Percentiles rank a stretch among this genome's conserved stretches.
Conservation (phyloP, 306 rosid species). For the Rosa persica region DNA sequence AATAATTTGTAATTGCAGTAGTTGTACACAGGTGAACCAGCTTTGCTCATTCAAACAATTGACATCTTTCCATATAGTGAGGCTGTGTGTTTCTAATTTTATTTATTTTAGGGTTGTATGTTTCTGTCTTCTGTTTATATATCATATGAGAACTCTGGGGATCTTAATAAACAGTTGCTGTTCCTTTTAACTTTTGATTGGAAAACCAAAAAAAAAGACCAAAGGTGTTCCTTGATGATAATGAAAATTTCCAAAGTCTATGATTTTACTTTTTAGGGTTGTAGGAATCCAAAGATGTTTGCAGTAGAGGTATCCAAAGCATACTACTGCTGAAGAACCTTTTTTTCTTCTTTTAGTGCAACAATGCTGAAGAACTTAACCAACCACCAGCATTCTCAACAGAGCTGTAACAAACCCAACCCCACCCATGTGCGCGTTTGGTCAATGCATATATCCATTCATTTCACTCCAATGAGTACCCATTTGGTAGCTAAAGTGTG, state of each 20-base stretch:
- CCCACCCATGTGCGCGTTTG: slow-evolving; percentile 58
- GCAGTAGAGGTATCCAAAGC: slow-evolving; percentile 9
- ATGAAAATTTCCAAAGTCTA: slow-evolving; percentile 7
- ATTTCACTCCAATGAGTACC: slow-evolving; percentile 30
- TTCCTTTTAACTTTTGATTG: neutral
- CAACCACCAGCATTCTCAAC: slow-evolving; percentile 9
- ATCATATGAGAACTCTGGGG: neutral
- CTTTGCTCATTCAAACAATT: slow-evolving; percentile 4
- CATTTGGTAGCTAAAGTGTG: neutral
- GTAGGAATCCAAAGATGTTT: slow-evolving; percentile 46
- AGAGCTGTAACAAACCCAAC: slow-evolving; percentile 27
- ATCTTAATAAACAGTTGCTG: neutral
- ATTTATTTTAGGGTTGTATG: neutral
- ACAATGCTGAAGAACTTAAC: neutral
- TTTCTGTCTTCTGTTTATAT: neutral
- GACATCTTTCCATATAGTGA: neutral
- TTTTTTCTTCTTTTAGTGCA: neutral
- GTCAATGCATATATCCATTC: slow-evolving; percentile 25
- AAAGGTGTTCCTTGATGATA: neutral
- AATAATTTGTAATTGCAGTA: slow-evolving; percentile 1
- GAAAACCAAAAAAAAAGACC: neutral
- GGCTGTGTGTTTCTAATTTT: slow-evolving; percentile 5
- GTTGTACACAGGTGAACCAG: slow-evolving; percentile 6
- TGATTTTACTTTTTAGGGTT: neutral
- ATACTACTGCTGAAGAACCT: neutral